Conservation (phyloP, 306 rosid species). For the Vachellia collinsii region DNA sequence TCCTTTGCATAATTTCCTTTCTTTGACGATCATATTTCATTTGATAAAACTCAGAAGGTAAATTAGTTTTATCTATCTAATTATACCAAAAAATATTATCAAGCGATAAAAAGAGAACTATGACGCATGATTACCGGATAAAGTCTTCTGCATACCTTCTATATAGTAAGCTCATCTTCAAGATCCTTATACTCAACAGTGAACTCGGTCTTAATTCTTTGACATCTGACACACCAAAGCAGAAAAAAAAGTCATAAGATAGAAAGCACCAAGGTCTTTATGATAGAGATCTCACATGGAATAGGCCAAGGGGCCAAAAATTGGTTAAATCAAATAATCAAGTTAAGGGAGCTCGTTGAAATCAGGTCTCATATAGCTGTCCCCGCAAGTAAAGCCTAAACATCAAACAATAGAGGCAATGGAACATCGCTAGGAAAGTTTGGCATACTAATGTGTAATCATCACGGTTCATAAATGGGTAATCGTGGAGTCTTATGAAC, state of each 20-base stretch:
- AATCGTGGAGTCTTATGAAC: background rate
- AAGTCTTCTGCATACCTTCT: slow-evolving; percentile 40
- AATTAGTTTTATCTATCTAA: background rate
- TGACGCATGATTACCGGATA: slow-evolving; percentile 25
- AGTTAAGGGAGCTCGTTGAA: background rate
- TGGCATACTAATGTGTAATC: background rate
- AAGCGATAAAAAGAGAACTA: slow-evolving; percentile 28
- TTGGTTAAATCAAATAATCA: background rate
- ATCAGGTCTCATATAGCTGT: background rate
- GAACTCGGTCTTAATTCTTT: slow-evolving; percentile 89
- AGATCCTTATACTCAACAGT: slow-evolving; percentile 91
- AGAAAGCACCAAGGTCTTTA: background rate
- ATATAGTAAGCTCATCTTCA: slow-evolving; percentile 87
- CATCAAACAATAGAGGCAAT: background rate
- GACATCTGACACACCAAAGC: slow-evolving; percentile 72
- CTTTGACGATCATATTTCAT: background rate
- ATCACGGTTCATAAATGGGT: background rate
- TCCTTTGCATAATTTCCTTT: background rate
- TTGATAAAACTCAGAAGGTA: background rate
- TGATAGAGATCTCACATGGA: background rate
- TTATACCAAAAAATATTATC: background rate
- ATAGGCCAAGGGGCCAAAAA: background rate
- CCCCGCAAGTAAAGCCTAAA: background rate
- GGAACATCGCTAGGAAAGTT: background rate
- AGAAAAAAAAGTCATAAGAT: slow-evolving; percentile 16